Evolutionary conservation across 2,329 filamentous ascomycete genomes (phyloP), one percentile per base, ranked within the genome.

Genomic region (Cercospora sp.): DNA sequence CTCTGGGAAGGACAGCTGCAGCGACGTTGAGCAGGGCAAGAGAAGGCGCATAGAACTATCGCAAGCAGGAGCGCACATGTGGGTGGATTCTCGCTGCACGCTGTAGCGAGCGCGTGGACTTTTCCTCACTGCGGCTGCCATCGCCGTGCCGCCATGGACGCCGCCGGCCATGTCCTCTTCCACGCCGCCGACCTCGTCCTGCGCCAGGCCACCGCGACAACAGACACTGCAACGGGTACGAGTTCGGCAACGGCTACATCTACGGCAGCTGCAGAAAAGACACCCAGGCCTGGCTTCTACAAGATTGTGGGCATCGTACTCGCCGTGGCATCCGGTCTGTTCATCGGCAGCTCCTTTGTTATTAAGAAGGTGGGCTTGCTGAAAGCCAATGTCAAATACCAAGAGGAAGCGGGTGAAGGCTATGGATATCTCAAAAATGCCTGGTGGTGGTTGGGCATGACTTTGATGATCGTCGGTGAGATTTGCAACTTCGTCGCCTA

Each of bases 401-500:
- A 96, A 70, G 93, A 98, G 81, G 92, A 92, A 72, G 94, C 95
- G 0, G 95, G 95, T 68, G 94, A 98, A 80, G 95, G 95, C 66
- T 98, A 98, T 79, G 94, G 94, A 70, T 99, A 98, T 79, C 87
- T 99, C 75, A 97, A 96, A 83, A 98, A 98, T 76, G 84, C 84
- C 20, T 97, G 87, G 83, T 99, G 95, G 95, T 99, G 95, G 95
- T 80, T 83, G 1, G 95, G 95, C 74, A 98, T 99, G 95, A 93
- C 84, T 0, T 85, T 98, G 67, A 98, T 99, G 95, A 97, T 98
- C 74, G 75, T 98, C 53, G 95, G 95, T 73, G 95, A 99, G 80
- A 88, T 97, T 66, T 96, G 93, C 87, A 99, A 99, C 81, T 96
- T 98, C 79, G 92, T 94, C 78, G 95, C 95, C 64, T 98, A 98